Base-by-base conservation (phyloP, 768 basidiomycete species). In the Lactarius evosmus region DNA sequence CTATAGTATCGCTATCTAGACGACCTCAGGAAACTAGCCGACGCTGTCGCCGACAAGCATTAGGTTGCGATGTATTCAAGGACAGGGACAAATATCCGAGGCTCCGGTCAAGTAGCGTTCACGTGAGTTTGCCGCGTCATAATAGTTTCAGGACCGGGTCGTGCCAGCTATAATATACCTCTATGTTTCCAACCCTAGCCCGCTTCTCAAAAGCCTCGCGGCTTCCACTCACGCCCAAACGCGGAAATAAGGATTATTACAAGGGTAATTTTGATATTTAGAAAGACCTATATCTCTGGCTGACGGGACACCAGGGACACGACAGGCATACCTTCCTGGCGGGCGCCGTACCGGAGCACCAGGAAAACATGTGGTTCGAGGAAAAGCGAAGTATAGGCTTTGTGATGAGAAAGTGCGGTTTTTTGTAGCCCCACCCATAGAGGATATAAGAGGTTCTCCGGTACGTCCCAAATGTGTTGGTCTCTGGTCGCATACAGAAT, bases 201-300 rank as follows among this genome's bases (percentile, higher is more conserved):
- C 78, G 84, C 60, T 78, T 87, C 3, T 91, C 90, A 34, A 95
- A 94, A 72, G 95, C 95, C 25, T 93, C 91, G 0, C 81, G 96
- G 61, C 79, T 85, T 29, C 84, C 94, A 2, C 78, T 98, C 56
- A 94, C 89, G 0, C 80, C 91, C 0, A 98, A 98, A 74, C 78
- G 86, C 53, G 96, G 85, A 17, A 97, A 97, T 78, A 98, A 98
- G 71, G 93, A 99, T 72, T 98, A 82, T 73, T 98, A 97, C 82
- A 98, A 98, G 76, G 96, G 96, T 89, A 7, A n/a, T 76, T 27
- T 4, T 17, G 9, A 46, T 29, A 6, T 22, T 63, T 19, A n/a
- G 27, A 33, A 36, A 7, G 16, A 8, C 19, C 56, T 19, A 44
- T 60, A 32, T 6, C 30, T 29, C 29, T 38, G 14, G 17, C 52